phyloP scores from a whole-genome alignment of 2,329 filamentous ascomycete species.

The Epichloe uncinata region DNA sequence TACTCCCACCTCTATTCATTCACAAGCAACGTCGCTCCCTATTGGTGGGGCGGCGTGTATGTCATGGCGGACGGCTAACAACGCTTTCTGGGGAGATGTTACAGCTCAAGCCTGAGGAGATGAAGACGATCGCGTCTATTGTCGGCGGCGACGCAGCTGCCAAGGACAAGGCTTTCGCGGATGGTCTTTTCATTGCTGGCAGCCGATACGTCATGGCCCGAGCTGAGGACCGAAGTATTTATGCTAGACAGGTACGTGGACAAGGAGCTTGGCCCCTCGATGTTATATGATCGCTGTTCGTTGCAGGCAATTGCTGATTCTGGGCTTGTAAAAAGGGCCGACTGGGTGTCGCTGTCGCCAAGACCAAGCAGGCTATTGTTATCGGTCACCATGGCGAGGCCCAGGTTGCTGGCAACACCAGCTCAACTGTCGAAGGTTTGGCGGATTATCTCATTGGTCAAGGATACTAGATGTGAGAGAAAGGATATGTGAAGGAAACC shows the following conservation, averaged over 20 bases:
- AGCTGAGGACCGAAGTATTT: constrained; percentile 65
- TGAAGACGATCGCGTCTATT: constrained; percentile 43
- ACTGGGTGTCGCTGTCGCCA: constrained; percentile 68
- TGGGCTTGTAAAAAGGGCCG: constrained; percentile 40
- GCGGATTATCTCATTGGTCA: constrained; percentile 74
- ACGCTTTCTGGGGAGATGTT: not conserved
- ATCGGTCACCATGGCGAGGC: constrained; percentile 73
- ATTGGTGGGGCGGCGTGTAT: constrained; percentile 2
- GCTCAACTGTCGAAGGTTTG: constrained; percentile 67
- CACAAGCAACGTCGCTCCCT: not conserved
- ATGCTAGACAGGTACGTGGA: constrained; percentile 65
- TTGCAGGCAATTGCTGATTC: not conserved
- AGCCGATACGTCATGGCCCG: constrained; percentile 68
- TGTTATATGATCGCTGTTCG: not conserved
- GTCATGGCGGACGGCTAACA: not conserved
- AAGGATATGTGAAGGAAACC: constrained; percentile 3
- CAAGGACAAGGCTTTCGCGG: constrained; percentile 52
- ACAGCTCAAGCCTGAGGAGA: constrained; percentile 36
- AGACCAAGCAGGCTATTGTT: constrained; percentile 80
- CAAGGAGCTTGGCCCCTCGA: not conserved
- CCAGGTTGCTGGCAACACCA: constrained; percentile 60
- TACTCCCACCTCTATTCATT: constrained; percentile 13
- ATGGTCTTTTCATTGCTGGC: constrained; percentile 63
- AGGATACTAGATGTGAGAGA: constrained; percentile 44
- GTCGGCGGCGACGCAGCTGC: constrained; percentile 31